Evolutionary conservation across 2,329 filamentous ascomycete genomes (phyloP).

Genomic region (Penicillium hesseltinei): DNA sequence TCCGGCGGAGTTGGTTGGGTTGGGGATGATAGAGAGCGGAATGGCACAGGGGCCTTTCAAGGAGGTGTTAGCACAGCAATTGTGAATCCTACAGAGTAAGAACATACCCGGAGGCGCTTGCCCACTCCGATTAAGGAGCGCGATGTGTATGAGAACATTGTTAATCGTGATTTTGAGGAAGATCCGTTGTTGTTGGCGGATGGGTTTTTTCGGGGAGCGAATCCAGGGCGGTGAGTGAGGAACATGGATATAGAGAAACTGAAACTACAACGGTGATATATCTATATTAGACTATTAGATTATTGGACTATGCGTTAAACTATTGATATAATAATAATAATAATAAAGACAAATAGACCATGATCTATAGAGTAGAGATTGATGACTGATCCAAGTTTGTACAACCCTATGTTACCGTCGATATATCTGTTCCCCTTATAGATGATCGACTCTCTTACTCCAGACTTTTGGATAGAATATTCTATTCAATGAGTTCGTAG

Average conservation of each 20-base stretch:
- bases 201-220: slow-evolving; percentile 23
- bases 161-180: slow-evolving; percentile 9
- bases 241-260: not conserved
- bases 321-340: not conserved
- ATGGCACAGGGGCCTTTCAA: slow-evolving; percentile 16
- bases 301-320: not conserved
- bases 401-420: not conserved
- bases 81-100: not conserved
- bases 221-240: slow-evolving; percentile 6
- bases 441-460: not conserved
- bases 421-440: not conserved
- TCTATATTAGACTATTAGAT: not conserved
- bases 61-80: not conserved
- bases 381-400: not conserved
- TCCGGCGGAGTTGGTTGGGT: slow-evolving; percentile 18
- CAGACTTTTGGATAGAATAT: not conserved
- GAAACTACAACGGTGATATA: not conserved
- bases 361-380: not conserved
- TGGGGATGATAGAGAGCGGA: slow-evolving; percentile 23
- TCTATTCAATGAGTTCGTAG: not conserved
- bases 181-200: slow-evolving; percentile 12
- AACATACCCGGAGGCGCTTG: slow-evolving; percentile 24
- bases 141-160: slow-evolving; percentile 26
- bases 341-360: not conserved
- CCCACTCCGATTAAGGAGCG: slow-evolving; percentile 24